phyloP scores from a whole-genome alignment of 164 flowering plant genomes.

The Echeveria elegans region DNA sequence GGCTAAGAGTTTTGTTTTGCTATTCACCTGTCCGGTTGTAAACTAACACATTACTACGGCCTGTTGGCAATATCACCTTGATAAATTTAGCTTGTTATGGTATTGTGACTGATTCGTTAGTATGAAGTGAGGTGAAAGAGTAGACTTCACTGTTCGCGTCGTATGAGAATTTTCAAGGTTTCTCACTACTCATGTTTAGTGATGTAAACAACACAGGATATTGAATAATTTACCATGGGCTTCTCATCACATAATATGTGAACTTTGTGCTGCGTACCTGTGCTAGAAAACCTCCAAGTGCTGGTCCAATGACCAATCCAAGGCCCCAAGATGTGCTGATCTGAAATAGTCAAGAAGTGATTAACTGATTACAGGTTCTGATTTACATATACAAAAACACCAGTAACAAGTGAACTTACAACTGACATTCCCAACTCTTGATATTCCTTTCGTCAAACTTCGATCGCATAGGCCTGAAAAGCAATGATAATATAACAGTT shows the following conservation, averaged over 20 bases:
- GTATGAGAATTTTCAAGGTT: neutral
- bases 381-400: neutral
- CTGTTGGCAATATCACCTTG: no score
- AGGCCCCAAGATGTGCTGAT: constrained; percentile 40
- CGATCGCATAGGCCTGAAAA: constrained; percentile 61
- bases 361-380: neutral
- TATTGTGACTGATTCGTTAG: no score
- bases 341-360: constrained; percentile 16
- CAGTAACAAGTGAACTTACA: constrained; percentile 25
- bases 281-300: constrained; percentile 40
- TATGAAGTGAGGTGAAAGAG: no score
- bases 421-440: constrained; percentile 59
- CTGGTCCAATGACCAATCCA: constrained; percentile 41
- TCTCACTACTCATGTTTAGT: neutral
- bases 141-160: no score
- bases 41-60: neutral
- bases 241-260: neutral
- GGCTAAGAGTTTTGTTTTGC: neutral
- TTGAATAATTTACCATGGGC: neutral
- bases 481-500: neutral
- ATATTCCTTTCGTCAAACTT: constrained; percentile 52
- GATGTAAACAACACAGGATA: neutral
- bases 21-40: neutral
- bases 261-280: constrained; percentile 21
- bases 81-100: no score